Conservation (phyloP, 140 eudicot species). For the Oenanthe javanica region DNA sequence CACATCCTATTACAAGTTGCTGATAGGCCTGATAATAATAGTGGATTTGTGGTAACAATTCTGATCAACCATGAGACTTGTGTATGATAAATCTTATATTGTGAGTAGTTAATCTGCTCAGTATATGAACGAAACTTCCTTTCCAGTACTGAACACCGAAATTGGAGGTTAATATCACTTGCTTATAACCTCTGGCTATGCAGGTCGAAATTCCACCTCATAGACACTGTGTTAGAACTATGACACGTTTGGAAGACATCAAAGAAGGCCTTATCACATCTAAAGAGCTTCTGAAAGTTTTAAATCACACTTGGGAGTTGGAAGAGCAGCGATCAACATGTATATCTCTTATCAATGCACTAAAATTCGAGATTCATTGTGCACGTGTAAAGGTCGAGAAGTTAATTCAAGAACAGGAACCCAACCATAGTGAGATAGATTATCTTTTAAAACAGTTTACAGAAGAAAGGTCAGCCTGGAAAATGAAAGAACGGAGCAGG, state of each 20-base stretch:
- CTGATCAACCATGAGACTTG: too few relatives aligned
- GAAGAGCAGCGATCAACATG: slow-evolving; percentile 46
- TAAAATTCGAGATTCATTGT: slow-evolving; percentile 63
- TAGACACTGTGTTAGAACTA: slow-evolving; percentile 9
- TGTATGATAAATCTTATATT: too few relatives aligned
- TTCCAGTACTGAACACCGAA: not conserved
- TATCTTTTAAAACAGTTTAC: slow-evolving; percentile 32
- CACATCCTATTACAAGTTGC: too few relatives aligned
- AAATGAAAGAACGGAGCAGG: slow-evolving; percentile 52
- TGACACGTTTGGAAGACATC: slow-evolving; percentile 54
- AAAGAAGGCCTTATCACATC: slow-evolving; percentile 50
- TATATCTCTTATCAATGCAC: slow-evolving; percentile 51
- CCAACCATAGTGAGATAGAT: slow-evolving; percentile 25
- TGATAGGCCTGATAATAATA: too few relatives aligned
- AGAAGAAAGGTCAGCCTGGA: slow-evolving; percentile 37
- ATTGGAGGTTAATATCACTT: not conserved
- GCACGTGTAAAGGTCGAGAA: slow-evolving; percentile 48
- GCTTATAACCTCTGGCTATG: not conserved
- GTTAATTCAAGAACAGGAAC: slow-evolving; percentile 50
- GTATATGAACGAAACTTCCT: not conserved
- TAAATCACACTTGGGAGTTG: slow-evolving; percentile 34
- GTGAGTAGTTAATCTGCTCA: too few relatives aligned
- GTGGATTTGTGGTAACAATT: too few relatives aligned
- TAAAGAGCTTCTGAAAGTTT: slow-evolving; percentile 66
- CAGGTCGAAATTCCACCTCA: slow-evolving; percentile 32